Evolutionary conservation across 2,329 filamentous ascomycete species (phyloP), one percentile per base, ranked within the genome.

Genomic region (Fusarium albosuccineum): DNA sequence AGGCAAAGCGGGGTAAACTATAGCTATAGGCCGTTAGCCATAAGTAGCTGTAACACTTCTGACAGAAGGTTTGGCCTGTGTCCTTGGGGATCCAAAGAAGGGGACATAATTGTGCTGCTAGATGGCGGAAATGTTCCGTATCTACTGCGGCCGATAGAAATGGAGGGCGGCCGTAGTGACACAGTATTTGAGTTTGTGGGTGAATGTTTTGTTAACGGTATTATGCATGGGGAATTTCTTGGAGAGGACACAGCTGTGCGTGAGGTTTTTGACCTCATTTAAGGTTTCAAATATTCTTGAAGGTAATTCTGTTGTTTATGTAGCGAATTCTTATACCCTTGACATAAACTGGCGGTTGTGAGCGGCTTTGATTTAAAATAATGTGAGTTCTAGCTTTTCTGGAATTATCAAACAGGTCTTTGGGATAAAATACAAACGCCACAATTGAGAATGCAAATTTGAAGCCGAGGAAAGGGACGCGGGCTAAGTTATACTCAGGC

Each of bases 71-170:
- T 46, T 53, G 64, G 67, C 2, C 22, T 70, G 2, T 70, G 67
- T 9, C 67, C 67, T 13, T 70, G 64, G 67, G 11, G 13, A 0
- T 54, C 67, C 2, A 60, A 33, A n/a, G 67, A 63, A 4, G 62
- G 50, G 1, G 67, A 68, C 13, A 13, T 55, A 1, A 27, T 70
- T 44, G 58, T 55, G 0, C 9, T 70, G 9, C 4, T 70, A 0
- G 51, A 65, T 16, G 67, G 67, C 0, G 67, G 58, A 0, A 68
- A 66, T 10, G 67, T 68, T 0, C 67, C 67, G 1, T 70, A 64
- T 16, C 9, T 68, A 0, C 14, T 70, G 4, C 42, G 61, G 5
- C 30, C 50, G 3, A n/a, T 40, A 1, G 36, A 33, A 11, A 26
- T 5, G 1, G 37, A 41, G 1, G 40, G 42, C 1, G 53, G 6